Base-by-base conservation (phyloP, 177 flowering plant genomes). In the Vitis hybrid region DNA sequence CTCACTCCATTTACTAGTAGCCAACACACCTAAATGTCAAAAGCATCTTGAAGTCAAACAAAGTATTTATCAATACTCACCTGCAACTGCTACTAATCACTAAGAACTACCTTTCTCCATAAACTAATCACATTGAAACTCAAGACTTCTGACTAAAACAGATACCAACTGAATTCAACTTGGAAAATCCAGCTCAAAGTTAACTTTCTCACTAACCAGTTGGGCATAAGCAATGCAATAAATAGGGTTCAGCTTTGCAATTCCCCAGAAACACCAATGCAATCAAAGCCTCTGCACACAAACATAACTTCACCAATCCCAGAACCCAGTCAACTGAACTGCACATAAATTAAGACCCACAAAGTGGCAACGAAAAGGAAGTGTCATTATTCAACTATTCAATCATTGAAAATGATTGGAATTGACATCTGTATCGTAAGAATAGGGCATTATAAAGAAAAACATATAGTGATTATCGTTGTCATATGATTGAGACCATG, bases 191-290 rank as follows among this genome's bases (percentile, higher is more conserved):
- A 16, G 19, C 31, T 11, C 5, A n/a, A 14, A 18, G 18, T 12
- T 16, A 11, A 29, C 29, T 60, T 45, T 55, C 56, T 52, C 49
- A 31, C 69, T n/a, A 15, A 33, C 69, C 69, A 66, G 50, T 16
- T 7, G 45, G 60, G 69, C 51, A 33, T 2, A 56, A 39, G 58
- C 33, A 39, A 39, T 39, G 45, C 45, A 39, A 39, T 39, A 5
- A 39, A 39, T 39, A 39, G 45, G 45, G 45, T 39, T 64, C 11
- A 29, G 3, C 39, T 2, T 21, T 13, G 18, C 15, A 57, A 13
- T n/a, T 66, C 18, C 9, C 12, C 69, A 10, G 33, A 53, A 55
- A 31, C 60, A 53, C 29, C 69, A 56, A 66, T 55, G 60, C 59
- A 57, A 13, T 33, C 19, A 31, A 14, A 66, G 69, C 29, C n/a